These are phyloP conservation scores for Allodekkera sacchari DNA, from an alignment of 805 yeast genomes.

Conservation along the genomic window DNA sequence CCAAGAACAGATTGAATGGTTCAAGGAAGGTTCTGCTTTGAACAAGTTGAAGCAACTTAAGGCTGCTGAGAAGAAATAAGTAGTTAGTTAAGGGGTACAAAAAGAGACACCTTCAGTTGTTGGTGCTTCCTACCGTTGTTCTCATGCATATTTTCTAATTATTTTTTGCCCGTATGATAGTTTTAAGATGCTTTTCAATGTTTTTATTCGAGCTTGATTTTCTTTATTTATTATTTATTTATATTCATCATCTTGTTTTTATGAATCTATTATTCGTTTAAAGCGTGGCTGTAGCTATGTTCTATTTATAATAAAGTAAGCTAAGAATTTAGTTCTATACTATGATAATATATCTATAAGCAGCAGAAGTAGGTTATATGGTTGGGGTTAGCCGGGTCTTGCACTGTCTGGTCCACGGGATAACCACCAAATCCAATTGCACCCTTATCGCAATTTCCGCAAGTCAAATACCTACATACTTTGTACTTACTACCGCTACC, in stretches of 20 bases:
- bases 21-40: conserved; percentile 97
- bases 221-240: conserved; percentile 1
- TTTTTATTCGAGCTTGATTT: neutral
- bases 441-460: conserved; percentile 74
- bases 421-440: conserved; percentile 64
- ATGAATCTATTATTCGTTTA: neutral
- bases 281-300: neutral
- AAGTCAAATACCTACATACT: conserved; percentile 48
- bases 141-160: too few species aligned
- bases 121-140: too few species aligned
- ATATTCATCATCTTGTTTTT: neutral
- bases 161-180: too few species aligned
- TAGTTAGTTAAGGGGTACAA: too few species aligned
- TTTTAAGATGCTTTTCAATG: conserved; percentile 1
- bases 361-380: conserved; percentile 10
- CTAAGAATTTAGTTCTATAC: too few species aligned
- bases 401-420: conserved; percentile 12
- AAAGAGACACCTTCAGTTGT: too few species aligned
- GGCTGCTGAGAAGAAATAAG: conserved; percentile 5
- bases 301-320: neutral
- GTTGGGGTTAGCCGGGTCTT: conserved; percentile 8
- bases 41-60: conserved; percentile 58
- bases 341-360: too few species aligned
- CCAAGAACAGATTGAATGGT: conserved; percentile 96
- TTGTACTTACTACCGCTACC: conserved; percentile 17